These are phyloP conservation scores for Hypoxylon sp. DNA, from an alignment of 2,329 filamentous ascomycete species.

Conservation along the genomic window DNA sequence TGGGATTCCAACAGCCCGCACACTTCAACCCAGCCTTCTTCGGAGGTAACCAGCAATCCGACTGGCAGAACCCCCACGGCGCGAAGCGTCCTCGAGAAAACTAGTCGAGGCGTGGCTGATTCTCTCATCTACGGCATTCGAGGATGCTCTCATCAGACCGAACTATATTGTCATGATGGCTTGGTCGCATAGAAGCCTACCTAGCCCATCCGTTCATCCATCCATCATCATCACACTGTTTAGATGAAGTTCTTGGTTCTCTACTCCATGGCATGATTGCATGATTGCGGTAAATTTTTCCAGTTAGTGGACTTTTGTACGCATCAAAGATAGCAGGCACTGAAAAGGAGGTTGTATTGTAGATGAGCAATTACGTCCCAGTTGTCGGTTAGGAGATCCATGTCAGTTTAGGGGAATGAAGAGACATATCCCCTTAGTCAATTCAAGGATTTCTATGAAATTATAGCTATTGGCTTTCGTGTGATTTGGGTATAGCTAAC, in stretches of 20 bases:
- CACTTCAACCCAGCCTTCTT: constrained; percentile 55
- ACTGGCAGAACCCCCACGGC: constrained; percentile 55
- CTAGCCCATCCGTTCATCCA: not conserved
- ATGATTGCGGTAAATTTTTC: constrained; percentile 4
- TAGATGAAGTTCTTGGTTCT: not conserved
- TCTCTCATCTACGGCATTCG: not conserved
- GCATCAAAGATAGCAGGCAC: constrained; percentile 6
- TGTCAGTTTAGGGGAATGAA: not conserved
- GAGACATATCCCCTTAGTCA: constrained; percentile 5
- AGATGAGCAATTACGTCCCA: constrained; percentile 16
- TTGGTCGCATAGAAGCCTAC: not conserved
- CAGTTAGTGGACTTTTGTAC: constrained; percentile 10
- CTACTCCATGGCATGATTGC: constrained; percentile 4
- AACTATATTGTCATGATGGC: not conserved
- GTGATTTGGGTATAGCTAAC: not conserved
- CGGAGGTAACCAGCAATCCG: constrained; percentile 51
- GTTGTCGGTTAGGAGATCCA: constrained; percentile 1
- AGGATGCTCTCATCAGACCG: not conserved
- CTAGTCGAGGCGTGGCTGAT: constrained; percentile 37
- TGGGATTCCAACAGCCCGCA: constrained; percentile 51
- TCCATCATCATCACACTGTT: not conserved
- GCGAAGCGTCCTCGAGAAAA: constrained; percentile 53
- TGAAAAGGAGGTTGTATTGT: not conserved
- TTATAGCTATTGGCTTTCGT: constrained; percentile 3
- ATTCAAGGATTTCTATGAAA: constrained; percentile 17